These are phyloP conservation scores for Durotheca rogersii DNA, from an alignment of 495 filamentous ascomycete species.

Conservation along the genomic window DNA sequence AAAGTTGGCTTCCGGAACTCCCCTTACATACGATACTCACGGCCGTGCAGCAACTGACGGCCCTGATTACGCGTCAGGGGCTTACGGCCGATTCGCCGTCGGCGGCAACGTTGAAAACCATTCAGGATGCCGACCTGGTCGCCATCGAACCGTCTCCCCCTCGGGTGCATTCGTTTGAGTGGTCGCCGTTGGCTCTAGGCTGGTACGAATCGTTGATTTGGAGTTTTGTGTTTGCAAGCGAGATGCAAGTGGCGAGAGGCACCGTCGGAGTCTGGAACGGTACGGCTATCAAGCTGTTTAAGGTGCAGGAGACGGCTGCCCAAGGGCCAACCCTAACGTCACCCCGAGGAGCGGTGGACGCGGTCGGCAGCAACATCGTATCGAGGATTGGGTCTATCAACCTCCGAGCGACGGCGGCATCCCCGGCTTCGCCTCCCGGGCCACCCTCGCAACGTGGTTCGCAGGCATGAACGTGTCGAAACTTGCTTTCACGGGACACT, in stretches of 20 bases:
- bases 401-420: conserved; percentile 38
- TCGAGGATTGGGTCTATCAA: conserved; percentile 80
- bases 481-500: background rate
- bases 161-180: conserved; percentile 88
- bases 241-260: conserved; percentile 84
- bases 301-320: conserved; percentile 78
- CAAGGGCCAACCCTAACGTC: conserved; percentile 78
- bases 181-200: conserved; percentile 86
- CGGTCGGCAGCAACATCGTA: conserved; percentile 89
- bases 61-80: conserved; percentile 46
- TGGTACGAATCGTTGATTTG: conserved; percentile 97
- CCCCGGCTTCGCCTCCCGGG: conserved; percentile 27
- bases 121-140: conserved; percentile 46
- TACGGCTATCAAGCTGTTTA: conserved; percentile 83
- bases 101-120: conserved; percentile 39
- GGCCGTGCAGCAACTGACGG: conserved; percentile 64
- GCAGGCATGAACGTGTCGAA: background rate
- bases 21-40: conserved; percentile 89
- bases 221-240: conserved; percentile 90
- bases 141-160: conserved; percentile 74
- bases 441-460: conserved; percentile 26
- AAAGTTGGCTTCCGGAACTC: conserved; percentile 88
- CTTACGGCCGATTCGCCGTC: conserved; percentile 38
- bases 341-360: conserved; percentile 91
- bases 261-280: conserved; percentile 96